Percentiles rank a stretch among this genome's conserved stretches.
These are phyloP conservation scores for Trichaptum fuscoviolaceum DNA, from an alignment of 768 basidiomycete genomes.

Conservation along the genomic window DNA sequence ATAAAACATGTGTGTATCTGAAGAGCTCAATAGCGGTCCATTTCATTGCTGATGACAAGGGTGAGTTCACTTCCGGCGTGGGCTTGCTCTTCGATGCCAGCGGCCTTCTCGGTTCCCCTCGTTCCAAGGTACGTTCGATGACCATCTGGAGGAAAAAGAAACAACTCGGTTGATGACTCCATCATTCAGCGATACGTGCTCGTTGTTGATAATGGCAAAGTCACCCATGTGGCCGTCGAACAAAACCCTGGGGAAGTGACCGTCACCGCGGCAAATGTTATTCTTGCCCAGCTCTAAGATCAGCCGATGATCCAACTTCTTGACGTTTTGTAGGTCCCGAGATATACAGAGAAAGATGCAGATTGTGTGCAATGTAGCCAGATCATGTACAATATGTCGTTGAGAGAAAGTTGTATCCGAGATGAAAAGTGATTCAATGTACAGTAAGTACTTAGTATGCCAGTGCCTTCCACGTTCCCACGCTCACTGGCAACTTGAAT, in stretches of 20 bases:
- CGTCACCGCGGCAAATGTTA: slow-evolving; percentile 45
- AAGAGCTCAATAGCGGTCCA: slow-evolving; percentile 43
- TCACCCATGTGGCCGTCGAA: slow-evolving; percentile 61
- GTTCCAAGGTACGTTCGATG: slow-evolving; percentile 47
- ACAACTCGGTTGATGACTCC: slow-evolving; percentile 10
- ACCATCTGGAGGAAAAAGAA: neutral
- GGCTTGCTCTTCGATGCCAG: slow-evolving; percentile 63
- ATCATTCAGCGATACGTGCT: slow-evolving; percentile 54
- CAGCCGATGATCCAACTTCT: too few species aligned
- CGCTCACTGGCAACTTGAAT: too few species aligned
- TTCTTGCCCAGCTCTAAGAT: slow-evolving; percentile 32
- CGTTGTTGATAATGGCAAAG: slow-evolving; percentile 63
- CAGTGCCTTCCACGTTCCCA: too few species aligned
- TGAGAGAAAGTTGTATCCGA: too few species aligned
- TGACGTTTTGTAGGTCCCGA: too few species aligned
- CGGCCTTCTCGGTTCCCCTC: slow-evolving; percentile 55
- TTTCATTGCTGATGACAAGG: slow-evolving; percentile 69
- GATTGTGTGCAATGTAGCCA: too few species aligned
- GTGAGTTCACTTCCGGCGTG: slow-evolving; percentile 44
- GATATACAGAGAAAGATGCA: too few species aligned
- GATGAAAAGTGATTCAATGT: too few species aligned
- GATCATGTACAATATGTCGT: too few species aligned
- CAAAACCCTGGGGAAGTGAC: slow-evolving; percentile 39
- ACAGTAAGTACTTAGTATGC: too few species aligned
- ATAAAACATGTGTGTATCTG: slow-evolving; percentile 29